Percentiles rank a stretch among this genome's conserved stretches.
Conservation (phyloP, 1,139 yeast species). For the Debaryomyces coudertii region DNA sequence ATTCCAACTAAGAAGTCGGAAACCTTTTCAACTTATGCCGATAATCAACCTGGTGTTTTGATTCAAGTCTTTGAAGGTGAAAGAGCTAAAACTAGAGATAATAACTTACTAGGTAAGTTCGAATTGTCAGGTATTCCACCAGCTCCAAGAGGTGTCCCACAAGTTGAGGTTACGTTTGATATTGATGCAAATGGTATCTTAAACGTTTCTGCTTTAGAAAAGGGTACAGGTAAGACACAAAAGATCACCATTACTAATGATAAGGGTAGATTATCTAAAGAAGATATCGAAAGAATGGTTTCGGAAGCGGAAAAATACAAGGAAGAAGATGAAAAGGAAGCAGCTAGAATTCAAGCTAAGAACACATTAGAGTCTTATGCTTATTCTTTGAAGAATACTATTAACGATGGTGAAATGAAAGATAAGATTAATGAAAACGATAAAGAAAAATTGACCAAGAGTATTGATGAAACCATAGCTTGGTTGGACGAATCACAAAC, state of each 20-base stretch:
- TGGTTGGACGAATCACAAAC: conserved; percentile 83
- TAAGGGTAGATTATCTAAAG: conserved; percentile 54
- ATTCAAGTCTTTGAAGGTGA: conserved; percentile 98
- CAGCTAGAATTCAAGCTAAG: conserved; percentile 57
- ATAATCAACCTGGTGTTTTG: conserved; percentile 94
- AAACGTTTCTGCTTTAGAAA: conserved; percentile 90
- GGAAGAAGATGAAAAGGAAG: conserved; percentile 44
- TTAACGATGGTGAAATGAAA: conserved; percentile 51
- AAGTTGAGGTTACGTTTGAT: conserved; percentile 91
- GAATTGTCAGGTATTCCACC: conserved; percentile 95
- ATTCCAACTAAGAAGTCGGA: conserved; percentile 96
- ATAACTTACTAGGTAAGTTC: conserved; percentile 91
- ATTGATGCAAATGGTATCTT: conserved; percentile 93
- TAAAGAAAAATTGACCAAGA: conserved; percentile 66
- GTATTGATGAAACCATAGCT: conserved; percentile 73
- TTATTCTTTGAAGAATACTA: conserved; percentile 70
- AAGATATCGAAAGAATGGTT: conserved; percentile 53
- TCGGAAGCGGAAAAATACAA: conserved; percentile 47
- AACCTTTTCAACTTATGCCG: conserved; percentile 93
- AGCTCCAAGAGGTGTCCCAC: conserved; percentile 97
- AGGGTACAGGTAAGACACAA: conserved; percentile 78
- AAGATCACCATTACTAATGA: conserved; percentile 47
- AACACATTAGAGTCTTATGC: conserved; percentile 89
- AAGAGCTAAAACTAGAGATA: conserved; percentile 92
- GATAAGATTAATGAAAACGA: conserved; percentile 49